These are phyloP conservation scores for Excoecaria agallocha DNA, from an alignment of 345 rosid genomes.

Conservation along the genomic window DNA sequence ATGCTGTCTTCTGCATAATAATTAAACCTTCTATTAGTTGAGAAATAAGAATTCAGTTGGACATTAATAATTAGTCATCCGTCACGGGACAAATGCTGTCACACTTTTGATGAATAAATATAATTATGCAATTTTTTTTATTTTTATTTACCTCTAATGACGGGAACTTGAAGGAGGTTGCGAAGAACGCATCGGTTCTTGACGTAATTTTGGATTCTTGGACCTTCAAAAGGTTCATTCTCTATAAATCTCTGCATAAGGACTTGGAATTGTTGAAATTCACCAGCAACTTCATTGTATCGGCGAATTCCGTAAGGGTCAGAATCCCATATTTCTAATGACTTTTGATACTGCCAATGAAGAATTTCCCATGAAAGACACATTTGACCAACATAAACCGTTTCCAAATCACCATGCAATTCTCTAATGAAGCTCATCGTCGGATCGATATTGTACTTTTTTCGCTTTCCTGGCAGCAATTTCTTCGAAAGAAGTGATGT, in stretches of 20 bases:
- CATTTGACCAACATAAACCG: constrained; percentile 89
- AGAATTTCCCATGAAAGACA: constrained; percentile 99
- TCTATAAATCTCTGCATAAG: constrained; percentile 83
- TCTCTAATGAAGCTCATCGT: constrained; percentile 55
- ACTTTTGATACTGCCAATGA: constrained; percentile 86
- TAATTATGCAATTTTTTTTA: too few relatives aligned
- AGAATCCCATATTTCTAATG: constrained; percentile 66
- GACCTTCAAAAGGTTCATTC: constrained; percentile 76
- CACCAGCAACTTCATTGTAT: constrained; percentile 84
- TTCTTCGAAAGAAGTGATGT: constrained; percentile 50
- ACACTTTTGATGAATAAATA: too few relatives aligned
- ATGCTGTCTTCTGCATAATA: constrained; percentile 59
- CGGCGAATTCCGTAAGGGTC: constrained; percentile 49
- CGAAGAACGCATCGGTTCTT: constrained; percentile 71
- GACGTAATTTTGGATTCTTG: constrained; percentile 65
- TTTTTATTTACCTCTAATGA: constrained; percentile 58
- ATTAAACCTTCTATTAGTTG: not conserved
- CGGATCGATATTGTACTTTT: constrained; percentile 51
- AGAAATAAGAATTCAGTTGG: constrained; percentile 7
- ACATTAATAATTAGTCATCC: too few relatives aligned
- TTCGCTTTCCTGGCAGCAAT: constrained; percentile 43
- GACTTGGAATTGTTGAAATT: constrained; percentile 91
- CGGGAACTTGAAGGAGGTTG: constrained; percentile 87
- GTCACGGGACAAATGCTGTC: too few relatives aligned
- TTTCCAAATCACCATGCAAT: constrained; percentile 64